Base-by-base conservation (phyloP, 768 basidiomycete genomes). In the Punctularia strigosozonata region DNA sequence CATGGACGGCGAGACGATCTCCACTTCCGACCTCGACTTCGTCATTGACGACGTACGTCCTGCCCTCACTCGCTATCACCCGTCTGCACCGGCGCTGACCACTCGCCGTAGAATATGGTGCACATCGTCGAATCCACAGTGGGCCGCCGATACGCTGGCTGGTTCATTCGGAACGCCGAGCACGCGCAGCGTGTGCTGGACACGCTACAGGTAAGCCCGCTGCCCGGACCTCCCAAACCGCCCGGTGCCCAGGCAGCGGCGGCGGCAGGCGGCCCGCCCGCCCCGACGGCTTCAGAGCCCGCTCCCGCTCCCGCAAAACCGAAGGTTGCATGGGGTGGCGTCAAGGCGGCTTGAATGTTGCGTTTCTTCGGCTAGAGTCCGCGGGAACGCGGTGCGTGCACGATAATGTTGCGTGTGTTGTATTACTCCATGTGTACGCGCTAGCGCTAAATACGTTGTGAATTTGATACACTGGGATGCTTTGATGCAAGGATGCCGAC, bases 141-240 rank as follows among this genome's bases (percentile, higher is more conserved):
- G 15, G 90, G 91, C 13, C 66, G 94, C 33, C 78, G 90, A 36
- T 97, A 89, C 58, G 94, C 90, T 2, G 88, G 90, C 26, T 95
- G 90, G 87, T 97, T 97, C 64, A 92, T 97, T 61, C 81, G 90
- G 49, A 89, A 92, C 59, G 87, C 89, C 4, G 91, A 95, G 58
- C 77, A 90, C 48, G 80, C 90, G 19, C 85, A 89, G 52, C 75
- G 86, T 47, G 84, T 92, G 40, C 68, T 80, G 44, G 89, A 92
- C 50, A 80, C 80, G 43, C 64, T 95, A 47, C 78, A 68, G 45
- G 60, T 63, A 31, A 61, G 63, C 24, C 74, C 78, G 22, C 55
- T 80, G 8, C 77, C 77, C 3, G 46, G 47, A 13, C 46, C 49
- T 5, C 43, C 43, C 10, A 49, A 48, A 41, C 23, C 40, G 20